Evolutionary conservation across 192 early-diverging fungal species (phyloP).

Genomic region (Podila clonocystis): DNA sequence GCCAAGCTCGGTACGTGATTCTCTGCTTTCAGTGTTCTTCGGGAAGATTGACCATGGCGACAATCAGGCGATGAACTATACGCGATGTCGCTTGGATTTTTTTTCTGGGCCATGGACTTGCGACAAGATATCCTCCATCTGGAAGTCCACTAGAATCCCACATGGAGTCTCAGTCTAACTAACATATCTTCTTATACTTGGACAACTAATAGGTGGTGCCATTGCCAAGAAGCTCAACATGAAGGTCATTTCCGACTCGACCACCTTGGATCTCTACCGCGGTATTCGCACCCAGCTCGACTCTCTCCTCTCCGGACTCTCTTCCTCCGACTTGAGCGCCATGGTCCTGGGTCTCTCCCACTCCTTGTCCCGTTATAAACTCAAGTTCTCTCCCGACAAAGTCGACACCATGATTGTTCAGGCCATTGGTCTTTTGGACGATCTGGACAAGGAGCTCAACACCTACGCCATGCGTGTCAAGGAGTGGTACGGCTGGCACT

Average conservation of each 20-base stretch:
- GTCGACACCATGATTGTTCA: conserved; percentile 99
- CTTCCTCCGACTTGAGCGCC: conserved; percentile 85
- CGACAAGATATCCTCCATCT: no score
- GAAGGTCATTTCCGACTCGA: conserved; percentile 84
- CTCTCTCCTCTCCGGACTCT: conserved; percentile 87
- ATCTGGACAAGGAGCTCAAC: conserved; percentile 99
- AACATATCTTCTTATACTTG: background rate
- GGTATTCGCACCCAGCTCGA: conserved; percentile 96
- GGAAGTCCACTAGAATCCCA: no score
- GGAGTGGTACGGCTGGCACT: conserved; percentile 99
- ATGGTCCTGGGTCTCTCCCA: conserved; percentile 99
- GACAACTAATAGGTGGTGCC: conserved; percentile 38
- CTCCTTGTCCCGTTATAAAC: conserved; percentile 98
- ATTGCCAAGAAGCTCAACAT: conserved; percentile 81
- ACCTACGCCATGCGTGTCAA: conserved; percentile 79
- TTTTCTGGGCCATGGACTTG: no score
- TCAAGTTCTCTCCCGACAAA: conserved; percentile 99
- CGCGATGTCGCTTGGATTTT: no score
- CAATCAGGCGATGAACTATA: conserved; percentile 25
- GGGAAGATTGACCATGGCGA: conserved; percentile 67
- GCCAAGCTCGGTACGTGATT: conserved; percentile 85
- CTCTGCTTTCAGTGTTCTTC: background rate
- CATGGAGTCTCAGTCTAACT: background rate
- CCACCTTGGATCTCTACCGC: conserved; percentile 92
- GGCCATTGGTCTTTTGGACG: conserved; percentile 96